Percentiles rank a stretch among this genome's conserved stretches.
Evolutionary conservation across 192 early-diverging fungal species (phyloP).

Genomic region (Coemansia sp.): DNA sequence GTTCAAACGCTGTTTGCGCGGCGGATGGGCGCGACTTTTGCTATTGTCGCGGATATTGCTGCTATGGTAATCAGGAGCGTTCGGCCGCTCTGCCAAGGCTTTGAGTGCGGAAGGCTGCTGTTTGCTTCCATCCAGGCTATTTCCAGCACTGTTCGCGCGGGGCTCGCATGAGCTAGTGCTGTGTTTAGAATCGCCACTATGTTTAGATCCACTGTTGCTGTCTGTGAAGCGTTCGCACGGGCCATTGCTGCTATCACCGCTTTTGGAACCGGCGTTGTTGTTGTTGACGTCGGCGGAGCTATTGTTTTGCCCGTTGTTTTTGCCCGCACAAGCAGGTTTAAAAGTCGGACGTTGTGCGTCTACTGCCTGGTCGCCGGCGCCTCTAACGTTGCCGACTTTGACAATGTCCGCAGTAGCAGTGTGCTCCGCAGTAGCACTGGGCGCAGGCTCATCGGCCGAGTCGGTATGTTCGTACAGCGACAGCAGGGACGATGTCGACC

Average conservation of each 20-base stretch:
- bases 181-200: not conserved
- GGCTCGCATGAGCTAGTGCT: not conserved
- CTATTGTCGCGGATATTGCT: conserved; percentile 2
- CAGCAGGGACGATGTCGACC: conserved; percentile 3
- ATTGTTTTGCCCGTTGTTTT: conserved; percentile 14
- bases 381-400: conserved; percentile 16
- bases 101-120: not conserved
- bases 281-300: conserved; percentile 7
- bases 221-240: not conserved
- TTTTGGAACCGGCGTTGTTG: not conserved
- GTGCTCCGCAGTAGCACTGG: not conserved
- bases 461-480: conserved; percentile 7
- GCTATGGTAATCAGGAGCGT: conserved; percentile 3
- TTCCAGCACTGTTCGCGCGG: conserved; percentile 1
- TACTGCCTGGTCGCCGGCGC: conserved; percentile 14
- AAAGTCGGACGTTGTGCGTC: conserved; percentile 3
- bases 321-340: conserved; percentile 1
- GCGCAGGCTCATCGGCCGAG: not conserved
- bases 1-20: conserved; percentile 7
- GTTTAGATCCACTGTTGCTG: conserved; percentile 3
- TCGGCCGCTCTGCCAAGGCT: conserved; percentile 4
- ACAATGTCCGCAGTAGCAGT: not conserved
- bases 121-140: conserved; percentile 1
- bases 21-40: not conserved
- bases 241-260: not conserved